These are phyloP conservation scores for Vitis amurensis DNA, from an alignment of 164 flowering plant species.

Conservation along the genomic window DNA sequence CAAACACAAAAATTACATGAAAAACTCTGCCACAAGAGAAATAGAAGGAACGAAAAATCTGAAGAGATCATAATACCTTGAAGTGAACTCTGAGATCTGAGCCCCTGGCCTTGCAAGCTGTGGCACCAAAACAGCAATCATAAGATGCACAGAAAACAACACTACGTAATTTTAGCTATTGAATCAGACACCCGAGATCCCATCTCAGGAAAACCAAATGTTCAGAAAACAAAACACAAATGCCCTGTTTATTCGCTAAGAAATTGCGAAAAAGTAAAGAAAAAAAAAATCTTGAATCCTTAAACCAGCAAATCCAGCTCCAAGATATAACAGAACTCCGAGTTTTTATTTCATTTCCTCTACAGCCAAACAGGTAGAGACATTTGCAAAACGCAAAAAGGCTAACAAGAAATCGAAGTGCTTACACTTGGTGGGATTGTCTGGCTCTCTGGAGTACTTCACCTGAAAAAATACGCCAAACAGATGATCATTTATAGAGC, in stretches of 20 bases:
- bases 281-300: not conserved
- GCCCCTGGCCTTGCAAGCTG: conserved; percentile 81
- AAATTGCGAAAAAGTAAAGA: not conserved
- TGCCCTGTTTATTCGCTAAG: too few species aligned
- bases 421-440: conserved; percentile 69
- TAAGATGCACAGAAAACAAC: not conserved
- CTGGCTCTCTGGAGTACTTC: conserved; percentile 80
- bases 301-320: not conserved
- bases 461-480: conserved; percentile 36
- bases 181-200: too few species aligned
- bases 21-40: not conserved
- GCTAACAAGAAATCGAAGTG: not conserved
- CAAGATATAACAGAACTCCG: not conserved
- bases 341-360: too few species aligned
- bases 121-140: not conserved
- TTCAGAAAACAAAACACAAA: too few species aligned
- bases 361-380: too few species aligned
- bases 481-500: not conserved
- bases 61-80: conserved; percentile 45
- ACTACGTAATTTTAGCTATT: too few species aligned
- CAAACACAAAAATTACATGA: not conserved
- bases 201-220: too few species aligned
- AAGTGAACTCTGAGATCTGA: conserved; percentile 79
- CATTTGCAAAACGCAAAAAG: not conserved
- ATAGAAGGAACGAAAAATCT: not conserved